phyloP scores from a whole-genome alignment of 495 filamentous ascomycete species.

The Evansstolkia leycettana region DNA sequence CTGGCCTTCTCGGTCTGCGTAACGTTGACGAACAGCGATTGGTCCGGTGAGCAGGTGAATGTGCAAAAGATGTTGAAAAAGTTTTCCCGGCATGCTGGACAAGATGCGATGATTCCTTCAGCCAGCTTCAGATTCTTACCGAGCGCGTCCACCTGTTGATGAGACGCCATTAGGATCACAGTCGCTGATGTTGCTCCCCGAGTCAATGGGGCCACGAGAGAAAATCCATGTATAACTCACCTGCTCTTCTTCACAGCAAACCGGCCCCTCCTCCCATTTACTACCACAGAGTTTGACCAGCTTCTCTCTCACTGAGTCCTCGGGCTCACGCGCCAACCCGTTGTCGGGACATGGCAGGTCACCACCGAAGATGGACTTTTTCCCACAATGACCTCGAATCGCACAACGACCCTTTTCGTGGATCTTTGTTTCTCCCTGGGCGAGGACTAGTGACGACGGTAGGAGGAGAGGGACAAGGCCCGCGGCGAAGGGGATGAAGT shows the following conservation, averaged over 20 bases:
- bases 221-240: constrained; percentile 37
- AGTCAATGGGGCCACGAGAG: not conserved
- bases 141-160: constrained; percentile 56
- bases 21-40: constrained; percentile 90
- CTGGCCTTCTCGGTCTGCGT: constrained; percentile 56
- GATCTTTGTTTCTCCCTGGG: constrained; percentile 40
- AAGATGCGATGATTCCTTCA: constrained; percentile 76
- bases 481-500: constrained; percentile 15
- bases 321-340: constrained; percentile 61
- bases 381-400: constrained; percentile 82
- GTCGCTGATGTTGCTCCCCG: too few species aligned
- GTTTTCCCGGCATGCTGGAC: constrained; percentile 91
- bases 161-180: constrained; percentile 9
- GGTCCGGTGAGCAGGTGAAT: constrained; percentile 93
- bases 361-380: constrained; percentile 72
- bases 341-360: constrained; percentile 94
- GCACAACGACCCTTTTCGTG: constrained; percentile 89
- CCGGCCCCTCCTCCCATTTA: constrained; percentile 67
- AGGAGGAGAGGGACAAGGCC: constrained; percentile 19
- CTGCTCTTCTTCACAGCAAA: constrained; percentile 80
- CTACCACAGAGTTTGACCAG: constrained; percentile 76
- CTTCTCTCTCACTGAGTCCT: constrained; percentile 53
- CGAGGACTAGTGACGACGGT: constrained; percentile 15
- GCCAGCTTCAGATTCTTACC: constrained; percentile 74
- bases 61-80: constrained; percentile 97